phyloP scores from a whole-genome alignment of 257 asterid species.

The Echium plantagineum region DNA sequence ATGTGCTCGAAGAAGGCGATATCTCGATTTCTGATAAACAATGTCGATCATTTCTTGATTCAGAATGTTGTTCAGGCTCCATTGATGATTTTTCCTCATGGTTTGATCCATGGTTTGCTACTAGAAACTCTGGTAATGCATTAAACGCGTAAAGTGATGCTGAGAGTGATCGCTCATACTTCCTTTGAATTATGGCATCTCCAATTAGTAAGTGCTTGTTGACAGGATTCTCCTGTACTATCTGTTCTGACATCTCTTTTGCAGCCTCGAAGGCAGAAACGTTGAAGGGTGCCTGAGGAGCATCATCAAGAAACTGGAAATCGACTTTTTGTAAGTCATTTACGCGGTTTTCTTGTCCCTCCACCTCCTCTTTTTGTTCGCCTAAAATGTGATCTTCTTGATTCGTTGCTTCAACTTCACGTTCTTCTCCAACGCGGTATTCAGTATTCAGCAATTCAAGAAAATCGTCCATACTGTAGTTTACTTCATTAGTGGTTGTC shows the following conservation, averaged over 20 bases:
- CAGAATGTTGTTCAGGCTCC: slow-evolving; percentile 5
- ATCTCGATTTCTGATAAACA: slow-evolving; percentile 9
- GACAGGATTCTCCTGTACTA: slow-evolving; percentile 3
- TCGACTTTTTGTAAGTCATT: background rate
- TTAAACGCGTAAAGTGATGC: slow-evolving; percentile 14
- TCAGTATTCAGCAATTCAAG: background rate
- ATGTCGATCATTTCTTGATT: background rate
- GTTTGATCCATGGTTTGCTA: slow-evolving; percentile 7
- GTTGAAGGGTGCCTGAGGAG: background rate
- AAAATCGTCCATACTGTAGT: slow-evolving; percentile 2
- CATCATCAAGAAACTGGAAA: slow-evolving; percentile 13
- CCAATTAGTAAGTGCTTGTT: slow-evolving; percentile 9
- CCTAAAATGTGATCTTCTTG: background rate
- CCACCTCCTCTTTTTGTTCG: background rate
- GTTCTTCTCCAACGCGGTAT: background rate
- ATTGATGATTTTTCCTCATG: background rate
- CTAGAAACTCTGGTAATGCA: slow-evolving; percentile 13
- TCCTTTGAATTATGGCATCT: slow-evolving; percentile 10
- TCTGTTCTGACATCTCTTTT: slow-evolving; percentile 9
- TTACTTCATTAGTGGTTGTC: background rate
- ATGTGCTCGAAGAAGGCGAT: slow-evolving; percentile 2
- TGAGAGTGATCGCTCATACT: slow-evolving; percentile 10
- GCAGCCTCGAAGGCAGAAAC: slow-evolving; percentile 9
- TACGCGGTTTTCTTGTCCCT: slow-evolving; percentile 1
- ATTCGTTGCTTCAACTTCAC: background rate